Evolutionary conservation across 2,329 filamentous ascomycete species (phyloP).

Genomic region (Penicillium polonicum): DNA sequence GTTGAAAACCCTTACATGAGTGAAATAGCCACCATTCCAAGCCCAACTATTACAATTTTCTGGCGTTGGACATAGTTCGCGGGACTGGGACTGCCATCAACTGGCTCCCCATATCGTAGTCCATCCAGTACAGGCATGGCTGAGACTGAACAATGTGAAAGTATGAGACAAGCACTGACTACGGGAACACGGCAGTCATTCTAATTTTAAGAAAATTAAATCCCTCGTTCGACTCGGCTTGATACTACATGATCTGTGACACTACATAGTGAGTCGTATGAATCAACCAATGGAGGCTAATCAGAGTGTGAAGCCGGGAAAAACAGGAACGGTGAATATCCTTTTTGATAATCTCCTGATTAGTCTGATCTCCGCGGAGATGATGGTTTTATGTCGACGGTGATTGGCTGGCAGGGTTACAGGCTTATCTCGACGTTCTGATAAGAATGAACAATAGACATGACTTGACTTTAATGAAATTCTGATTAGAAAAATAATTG

Average conservation of each 20-base stretch:
- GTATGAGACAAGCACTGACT: neutral
- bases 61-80: constrained; percentile 44
- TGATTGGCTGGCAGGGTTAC: constrained; percentile 12
- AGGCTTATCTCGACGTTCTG: constrained; percentile 3
- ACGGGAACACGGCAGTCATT: constrained; percentile 5
- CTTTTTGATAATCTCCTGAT: neutral
- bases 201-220: constrained; percentile 12
- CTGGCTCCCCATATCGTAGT: constrained; percentile 25
- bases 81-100: constrained; percentile 19
- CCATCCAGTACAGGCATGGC: constrained; percentile 34
- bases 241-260: neutral
- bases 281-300: neutral
- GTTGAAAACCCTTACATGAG: constrained; percentile 69
- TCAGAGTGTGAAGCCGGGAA: constrained; percentile 2
- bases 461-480: neutral
- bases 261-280: neutral
- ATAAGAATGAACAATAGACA: constrained; percentile 1
- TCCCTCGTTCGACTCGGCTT: neutral
- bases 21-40: constrained; percentile 89
- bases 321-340: constrained; percentile 11
- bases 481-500: neutral
- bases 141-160: neutral
- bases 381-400: neutral
- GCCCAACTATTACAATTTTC: constrained; percentile 75
- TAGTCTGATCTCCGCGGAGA: constrained; percentile 22